These are phyloP conservation scores for Discostella stelligera DNA, from an alignment of 352 stramenopile species.

Conservation along the genomic window DNA sequence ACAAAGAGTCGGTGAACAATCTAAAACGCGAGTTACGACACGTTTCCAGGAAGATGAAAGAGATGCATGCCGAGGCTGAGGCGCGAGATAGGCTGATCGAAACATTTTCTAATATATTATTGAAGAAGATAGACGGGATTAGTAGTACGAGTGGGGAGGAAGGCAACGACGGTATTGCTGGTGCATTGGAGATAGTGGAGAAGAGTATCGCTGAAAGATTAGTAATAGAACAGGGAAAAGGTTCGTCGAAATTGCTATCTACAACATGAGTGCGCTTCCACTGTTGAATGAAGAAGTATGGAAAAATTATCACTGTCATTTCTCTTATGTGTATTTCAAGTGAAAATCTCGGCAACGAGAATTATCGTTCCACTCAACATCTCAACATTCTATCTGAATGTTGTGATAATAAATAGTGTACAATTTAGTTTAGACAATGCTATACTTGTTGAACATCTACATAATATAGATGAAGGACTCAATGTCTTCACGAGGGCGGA, in stretches of 20 bases:
- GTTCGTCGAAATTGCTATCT: not conserved
- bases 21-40: conserved; percentile 33
- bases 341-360: too few species aligned
- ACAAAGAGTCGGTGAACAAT: conserved; percentile 17
- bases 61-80: conserved; percentile 30
- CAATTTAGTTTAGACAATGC: not conserved
- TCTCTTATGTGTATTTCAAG: too few species aligned
- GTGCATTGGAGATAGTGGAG: not conserved
- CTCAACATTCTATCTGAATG: too few species aligned
- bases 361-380: too few species aligned
- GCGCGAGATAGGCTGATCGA: conserved; percentile 44
- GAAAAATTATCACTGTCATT: not conserved
- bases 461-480: too few species aligned
- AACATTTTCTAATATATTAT: conserved; percentile 37
- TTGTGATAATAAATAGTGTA: not conserved
- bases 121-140: conserved; percentile 27
- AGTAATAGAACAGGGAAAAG: not conserved
- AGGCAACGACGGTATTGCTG: not conserved
- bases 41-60: conserved; percentile 16
- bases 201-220: not conserved
- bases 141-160: too few species aligned
- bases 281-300: not conserved
- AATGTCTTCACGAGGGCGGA: not conserved
- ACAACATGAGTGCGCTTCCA: not conserved
- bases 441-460: not conserved